Evolutionary conservation across 345 rosid species (phyloP), one percentile per base, ranked within the genome.

Genomic region (Nephelium lappaceum): DNA sequence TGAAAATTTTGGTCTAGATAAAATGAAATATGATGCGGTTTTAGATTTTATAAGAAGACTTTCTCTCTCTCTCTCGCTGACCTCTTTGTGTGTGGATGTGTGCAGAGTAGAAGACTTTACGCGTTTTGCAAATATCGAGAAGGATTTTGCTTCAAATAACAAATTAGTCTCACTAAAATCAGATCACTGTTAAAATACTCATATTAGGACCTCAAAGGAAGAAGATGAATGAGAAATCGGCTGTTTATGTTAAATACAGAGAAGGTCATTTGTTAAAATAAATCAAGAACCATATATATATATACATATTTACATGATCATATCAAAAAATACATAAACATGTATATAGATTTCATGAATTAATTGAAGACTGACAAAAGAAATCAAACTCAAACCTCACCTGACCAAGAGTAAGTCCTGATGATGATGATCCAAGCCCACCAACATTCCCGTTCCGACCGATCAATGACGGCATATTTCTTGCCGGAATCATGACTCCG

Each of bases 401-500:
- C 93, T 91, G 92, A 75, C 81, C 77, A 42, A 88, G 85, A n/a
- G 84, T 47, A 27, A 91, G 91, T 65, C 82, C 83, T 5, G 91
- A 85, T 55, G 91, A 85, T 55, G 91, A 83, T 11, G 96, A 87
- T 82, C 83, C 90, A 43, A 87, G 84, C 39, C 87, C 92, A 76
- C 79, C 79, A 63, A 72, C 76, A 77, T 25, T 81, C 18, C 88
- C 84, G 80, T 84, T 84, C 58, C 83, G 63, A 42, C 84, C 84
- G 21, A 84, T 84, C 87, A 88, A 47, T 0, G 90, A 78, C 8
- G 93, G 81, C 89, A 83, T 82, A 79, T 88, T 86, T 86, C 89
- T 89, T 0, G 86, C 86, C 77, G 93, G 93, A 85, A 89, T 86
- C 91, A 87, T 84, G 25, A 82, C 80, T 70, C 92, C 93, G 77